phyloP scores from a whole-genome alignment of 352 stramenopile species.

The Pythium dissotocum region DNA sequence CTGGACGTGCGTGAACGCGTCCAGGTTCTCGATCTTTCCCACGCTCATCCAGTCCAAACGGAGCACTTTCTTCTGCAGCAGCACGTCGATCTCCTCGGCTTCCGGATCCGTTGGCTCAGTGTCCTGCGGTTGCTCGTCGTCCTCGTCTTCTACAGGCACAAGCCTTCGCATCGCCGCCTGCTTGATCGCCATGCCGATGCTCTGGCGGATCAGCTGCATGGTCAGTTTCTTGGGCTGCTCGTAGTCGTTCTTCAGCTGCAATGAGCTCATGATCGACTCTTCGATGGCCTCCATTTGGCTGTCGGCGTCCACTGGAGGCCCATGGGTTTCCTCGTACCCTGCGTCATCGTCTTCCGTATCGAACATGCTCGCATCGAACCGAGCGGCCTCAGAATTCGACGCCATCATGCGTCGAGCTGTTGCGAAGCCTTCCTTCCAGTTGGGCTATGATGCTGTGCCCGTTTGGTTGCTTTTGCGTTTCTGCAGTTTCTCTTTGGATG shows the following conservation, averaged over 20 bases:
- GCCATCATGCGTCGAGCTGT: not conserved
- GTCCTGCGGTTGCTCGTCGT: conserved; percentile 14
- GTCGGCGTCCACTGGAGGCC: conserved; percentile 36
- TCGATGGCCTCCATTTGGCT: conserved; percentile 60
- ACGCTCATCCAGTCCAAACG: conserved; percentile 76
- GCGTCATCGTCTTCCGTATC: conserved; percentile 12
- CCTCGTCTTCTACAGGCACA: conserved; percentile 11
- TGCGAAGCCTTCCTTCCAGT: too few species aligned
- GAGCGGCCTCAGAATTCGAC: too few species aligned
- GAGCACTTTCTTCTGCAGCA: conserved; percentile 60
- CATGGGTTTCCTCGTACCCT: conserved; percentile 3
- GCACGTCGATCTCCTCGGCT: conserved; percentile 36
- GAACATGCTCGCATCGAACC: conserved; percentile 11
- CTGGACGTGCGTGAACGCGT: conserved; percentile 71
- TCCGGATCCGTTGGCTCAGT: conserved; percentile 25
- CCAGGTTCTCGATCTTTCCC: conserved; percentile 71
- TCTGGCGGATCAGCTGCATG: conserved; percentile 72
- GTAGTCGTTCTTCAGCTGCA: conserved; percentile 34
- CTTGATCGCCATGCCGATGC: conserved; percentile 25
- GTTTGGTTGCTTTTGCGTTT: conserved; percentile 19
- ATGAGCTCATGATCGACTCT: conserved; percentile 38
- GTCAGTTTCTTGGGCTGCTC: conserved; percentile 49
- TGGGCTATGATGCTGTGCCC: not conserved
- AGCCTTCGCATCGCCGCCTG: conserved; percentile 10
- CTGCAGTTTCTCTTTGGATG: conserved; percentile 6